Base-by-base conservation (phyloP, 2,329 filamentous ascomycete species). In the Fusarium sublunatum region DNA sequence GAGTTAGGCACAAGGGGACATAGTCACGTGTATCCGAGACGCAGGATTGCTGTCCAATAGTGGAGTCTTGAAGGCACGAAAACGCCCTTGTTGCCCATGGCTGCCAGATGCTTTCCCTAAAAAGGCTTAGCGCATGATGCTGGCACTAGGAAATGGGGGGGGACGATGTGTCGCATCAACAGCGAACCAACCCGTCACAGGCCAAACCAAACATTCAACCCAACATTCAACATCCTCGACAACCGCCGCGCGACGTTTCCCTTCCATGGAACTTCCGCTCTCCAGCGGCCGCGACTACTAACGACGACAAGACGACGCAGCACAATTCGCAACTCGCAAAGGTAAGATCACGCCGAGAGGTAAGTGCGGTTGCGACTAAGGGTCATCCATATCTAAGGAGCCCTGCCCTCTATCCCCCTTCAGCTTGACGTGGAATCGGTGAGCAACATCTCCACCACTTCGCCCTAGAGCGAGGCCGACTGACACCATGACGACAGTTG, bases 41-140 rank as follows among this genome's bases (percentile, higher is more conserved):
- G 58, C 22, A 47, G 11, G 24, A 57, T 61, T 59, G 62, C 58
- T 65, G 63, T 59, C 65, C 67, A 72, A 60, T 59, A 61, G 68
- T 64, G 67, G 61, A 56, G 63, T 53, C 48, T 32, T 40, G 29
- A 41, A 60, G 36, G 54, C 53, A 69, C 56, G 51, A 58, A 50
- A 56, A 47, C 52, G 61, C 42, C 61, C 45, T 46, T 72, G 72
- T 74, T 74, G 72, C 72, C 72, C 69, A 73, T 73, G 71, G 71
- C 65, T 73, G 69, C 71, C 58, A 73, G 24, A 31, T 22, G 32
- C 72, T 47, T 68, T 52, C 7, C 70, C 68, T 3, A 28, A 70
- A 59, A 7, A 15, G 55, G 72, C 7, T 50, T 68, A 66, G 68
- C 46, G 55, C 47, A 45, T 46, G 43, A 59, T 64, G 61, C 58